Evolutionary conservation across 768 basidiomycete genomes (phyloP), one percentile per base, ranked within the genome.

Genomic region (Serpula lacrymans): DNA sequence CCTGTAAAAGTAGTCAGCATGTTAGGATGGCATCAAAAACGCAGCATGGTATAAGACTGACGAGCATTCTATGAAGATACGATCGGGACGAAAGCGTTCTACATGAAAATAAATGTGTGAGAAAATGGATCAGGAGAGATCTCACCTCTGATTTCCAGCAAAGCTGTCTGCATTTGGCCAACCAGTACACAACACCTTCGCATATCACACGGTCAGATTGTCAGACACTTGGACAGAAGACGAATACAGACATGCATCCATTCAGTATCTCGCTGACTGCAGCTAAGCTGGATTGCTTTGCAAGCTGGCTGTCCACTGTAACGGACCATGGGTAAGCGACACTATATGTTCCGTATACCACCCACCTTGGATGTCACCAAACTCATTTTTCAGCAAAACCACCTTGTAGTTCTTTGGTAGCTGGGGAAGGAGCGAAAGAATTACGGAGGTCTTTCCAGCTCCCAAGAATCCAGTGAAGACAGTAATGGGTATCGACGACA

Each of bases 11-110:
- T 40, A 49, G 32, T 38, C 12, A 35, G 17, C n/a, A n/a, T n/a
- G n/a, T n/a, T 18, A 38, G 20, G 31, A 33, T 33, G 6, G 6
- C 7, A 39, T 14, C 18, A 24, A 32, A 29, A 16, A 11, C 30
- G 27, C 1, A 7, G 5, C 27, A 14, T 2, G 23, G 28, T 20
- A 20, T n/a, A n/a, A 29, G n/a, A 69, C 81, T 40, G 57, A 92
- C 90, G 91, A 94, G 72, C 88, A 89, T 66, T 97, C 94, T 45
- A 97, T 90, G 51, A 97, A 84, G 53, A 97, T 93, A 26, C 94
- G 74, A 63, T 97, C 91, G 2, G 93, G 92, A 14, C 71, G 65
- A 62, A 76, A 92, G 47, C 81, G 88, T 26, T 94, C 89, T 91
- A 49, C 28, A 7, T 29, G 21, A 10, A 29, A 34, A n/a, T n/a